Base-by-base conservation (phyloP, 208 protist genomes). In the Naegleria fowleri region DNA sequence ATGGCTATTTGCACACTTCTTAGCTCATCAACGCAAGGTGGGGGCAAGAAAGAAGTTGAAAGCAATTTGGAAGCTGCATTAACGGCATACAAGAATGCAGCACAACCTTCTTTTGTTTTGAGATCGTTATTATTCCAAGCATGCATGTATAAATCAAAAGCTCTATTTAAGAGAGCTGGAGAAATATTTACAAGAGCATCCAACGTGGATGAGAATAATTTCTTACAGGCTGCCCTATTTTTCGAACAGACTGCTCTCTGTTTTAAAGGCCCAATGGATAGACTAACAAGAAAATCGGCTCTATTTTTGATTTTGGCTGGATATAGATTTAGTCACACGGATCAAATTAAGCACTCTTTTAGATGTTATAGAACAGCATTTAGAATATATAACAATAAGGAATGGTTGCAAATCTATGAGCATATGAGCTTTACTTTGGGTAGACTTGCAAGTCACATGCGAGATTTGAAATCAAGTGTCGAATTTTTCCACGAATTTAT, bases 161-260 rank as follows among this genome's bases (percentile, higher is more conserved):
- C 19, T 16, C 5, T 33, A 2, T 67, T 41, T n/a, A 38, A 29
- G 15, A 38, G 22, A 9, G 41, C 43, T 0, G 36, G 36, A 16
- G 86, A 89, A 39, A 19, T 33, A 36, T 89, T 36, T 29, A 41
- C 19, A 25, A 89, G 48, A 89, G 86, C 86, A 41, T 41, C 33
- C 5, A 40, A 33, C 22, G n/a, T 67, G 11, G 86, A 89, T 22
- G 51, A 67, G 39, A 89, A 9, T 9, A 89, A 67, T 67, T 43
- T 33, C 5, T 39, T 89, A 40, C 13, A 22, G 7, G 13, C 22
- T 41, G 86, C 86, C 5, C 29, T 89, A 5, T 67, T 89, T 0
- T 89, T 55, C 22, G 86, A 89, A 67, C 86, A 89, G 59, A 89
- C 86, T n/a, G 86, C 86, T 9, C 13, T 86, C 29, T 86, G 83